Evolutionary conservation across 768 basidiomycete species (phyloP).

Genomic region (Hygrocybe coccinea): DNA sequence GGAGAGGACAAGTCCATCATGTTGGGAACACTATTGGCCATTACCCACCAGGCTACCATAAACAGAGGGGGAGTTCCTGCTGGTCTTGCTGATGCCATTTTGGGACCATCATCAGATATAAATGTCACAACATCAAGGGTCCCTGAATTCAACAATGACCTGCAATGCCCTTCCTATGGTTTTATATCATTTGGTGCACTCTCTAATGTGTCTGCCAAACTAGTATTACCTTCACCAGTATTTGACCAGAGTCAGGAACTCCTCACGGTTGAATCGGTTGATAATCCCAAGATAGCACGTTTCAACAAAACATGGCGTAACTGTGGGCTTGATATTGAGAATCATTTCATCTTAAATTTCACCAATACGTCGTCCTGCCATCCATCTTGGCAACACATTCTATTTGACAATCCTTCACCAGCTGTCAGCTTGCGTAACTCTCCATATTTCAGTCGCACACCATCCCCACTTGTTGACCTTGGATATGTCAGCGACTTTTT

Average conservation of each 20-base stretch:
- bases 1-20: background rate
- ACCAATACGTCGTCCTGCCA: background rate
- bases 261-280: background rate
- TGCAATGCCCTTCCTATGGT: background rate
- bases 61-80: background rate
- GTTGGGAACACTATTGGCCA: constrained; percentile 1
- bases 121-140: background rate
- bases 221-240: background rate
- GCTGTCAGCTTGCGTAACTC: background rate
- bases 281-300: background rate
- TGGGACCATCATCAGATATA: background rate
- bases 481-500: background rate
- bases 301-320: background rate
- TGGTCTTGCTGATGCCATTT: background rate
- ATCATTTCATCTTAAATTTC: background rate
- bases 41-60: background rate
- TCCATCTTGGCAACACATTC: background rate
- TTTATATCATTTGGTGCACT: background rate
- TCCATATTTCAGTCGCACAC: background rate
- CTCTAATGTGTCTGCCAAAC: background rate
- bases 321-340: background rate
- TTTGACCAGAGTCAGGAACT: background rate
- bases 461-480: background rate
- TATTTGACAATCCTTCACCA: background rate
- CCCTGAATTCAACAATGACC: background rate